Conservation (phyloP, 2,329 filamentous ascomycete species). For the Claviceps sorghi region DNA sequence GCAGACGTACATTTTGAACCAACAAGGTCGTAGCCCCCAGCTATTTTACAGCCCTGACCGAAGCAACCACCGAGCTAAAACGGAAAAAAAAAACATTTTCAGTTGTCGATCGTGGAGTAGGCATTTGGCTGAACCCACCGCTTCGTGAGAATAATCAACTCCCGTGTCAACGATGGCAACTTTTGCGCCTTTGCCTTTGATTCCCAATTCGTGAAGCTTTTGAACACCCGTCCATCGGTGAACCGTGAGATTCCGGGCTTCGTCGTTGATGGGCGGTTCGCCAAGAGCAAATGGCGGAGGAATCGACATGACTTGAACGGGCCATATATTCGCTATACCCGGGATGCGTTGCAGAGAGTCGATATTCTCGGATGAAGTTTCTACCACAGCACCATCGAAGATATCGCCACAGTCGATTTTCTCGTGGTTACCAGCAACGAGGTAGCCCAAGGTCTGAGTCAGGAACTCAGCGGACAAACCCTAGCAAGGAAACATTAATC, state of each 20-base stretch:
- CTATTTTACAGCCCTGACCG: conserved; percentile 23
- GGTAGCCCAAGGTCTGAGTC: conserved; percentile 11
- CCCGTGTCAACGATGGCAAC: conserved; percentile 27
- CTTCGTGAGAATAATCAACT: conserved; percentile 24
- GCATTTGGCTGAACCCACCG: conserved; percentile 11
- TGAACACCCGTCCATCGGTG: conserved; percentile 23
- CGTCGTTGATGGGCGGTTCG: not conserved
- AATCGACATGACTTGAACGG: conserved; percentile 14
- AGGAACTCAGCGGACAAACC: conserved; percentile 7
- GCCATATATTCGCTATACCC: conserved; percentile 24
- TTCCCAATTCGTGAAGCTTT: conserved; percentile 22
- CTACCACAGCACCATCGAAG: conserved; percentile 21
- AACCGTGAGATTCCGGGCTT: conserved; percentile 19
- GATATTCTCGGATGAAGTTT: conserved; percentile 17
- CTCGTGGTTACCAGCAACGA: conserved; percentile 9
- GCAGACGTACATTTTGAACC: conserved; percentile 17
- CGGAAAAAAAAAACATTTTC: not conserved
- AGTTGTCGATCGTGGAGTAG: not conserved
- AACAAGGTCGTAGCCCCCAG: conserved; percentile 24
- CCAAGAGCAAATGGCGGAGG: not conserved
- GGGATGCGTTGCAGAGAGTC: conserved; percentile 19
- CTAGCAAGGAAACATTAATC: conserved; percentile 2
- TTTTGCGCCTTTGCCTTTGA: conserved; percentile 22
- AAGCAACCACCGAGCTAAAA: conserved; percentile 24
- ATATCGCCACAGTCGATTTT: conserved; percentile 21